Conservation (phyloP, 805 yeast species). For the Zygosaccharomyces bailii region DNA sequence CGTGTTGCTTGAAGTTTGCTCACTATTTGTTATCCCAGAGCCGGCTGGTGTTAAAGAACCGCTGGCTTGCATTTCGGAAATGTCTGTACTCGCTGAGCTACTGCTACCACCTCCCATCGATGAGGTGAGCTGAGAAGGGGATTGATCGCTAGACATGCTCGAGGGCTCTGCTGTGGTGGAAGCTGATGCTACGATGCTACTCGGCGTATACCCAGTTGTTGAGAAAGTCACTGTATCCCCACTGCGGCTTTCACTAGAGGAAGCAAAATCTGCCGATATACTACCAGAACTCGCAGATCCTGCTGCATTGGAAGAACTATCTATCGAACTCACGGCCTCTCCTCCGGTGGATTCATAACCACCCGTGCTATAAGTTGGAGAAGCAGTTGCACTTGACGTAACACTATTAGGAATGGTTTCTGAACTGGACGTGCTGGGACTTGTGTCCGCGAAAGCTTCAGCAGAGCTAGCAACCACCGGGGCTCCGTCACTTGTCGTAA, state of each 20-base stretch:
- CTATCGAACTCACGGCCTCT: neutral
- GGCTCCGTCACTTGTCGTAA: neutral
- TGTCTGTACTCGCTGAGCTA: slow-evolving; percentile 7
- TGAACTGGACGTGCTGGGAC: too few relatives aligned
- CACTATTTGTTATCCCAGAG: slow-evolving; percentile 1
- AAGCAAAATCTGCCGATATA: too few relatives aligned
- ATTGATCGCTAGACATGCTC: neutral
- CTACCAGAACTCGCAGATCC: neutral
- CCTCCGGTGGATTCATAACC: neutral
- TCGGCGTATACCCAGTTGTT: neutral
- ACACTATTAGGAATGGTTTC: too few relatives aligned
- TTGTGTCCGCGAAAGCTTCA: too few relatives aligned
- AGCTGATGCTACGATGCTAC: neutral
- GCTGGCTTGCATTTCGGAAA: slow-evolving; percentile 16
- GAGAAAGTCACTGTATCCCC: neutral
- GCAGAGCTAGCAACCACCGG: slow-evolving; percentile 3
- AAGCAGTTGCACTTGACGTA: too few relatives aligned
- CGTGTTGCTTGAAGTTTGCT: neutral
- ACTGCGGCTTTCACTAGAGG: neutral
- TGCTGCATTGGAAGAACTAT: neutral
- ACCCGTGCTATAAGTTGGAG: neutral
- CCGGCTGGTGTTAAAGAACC: slow-evolving; percentile 21
- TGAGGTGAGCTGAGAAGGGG: neutral
- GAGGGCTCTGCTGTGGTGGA: neutral
- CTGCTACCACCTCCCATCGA: neutral